Base-by-base conservation (phyloP, 2,329 filamentous ascomycete species). In the Neoscytalidium dimidiatum region DNA sequence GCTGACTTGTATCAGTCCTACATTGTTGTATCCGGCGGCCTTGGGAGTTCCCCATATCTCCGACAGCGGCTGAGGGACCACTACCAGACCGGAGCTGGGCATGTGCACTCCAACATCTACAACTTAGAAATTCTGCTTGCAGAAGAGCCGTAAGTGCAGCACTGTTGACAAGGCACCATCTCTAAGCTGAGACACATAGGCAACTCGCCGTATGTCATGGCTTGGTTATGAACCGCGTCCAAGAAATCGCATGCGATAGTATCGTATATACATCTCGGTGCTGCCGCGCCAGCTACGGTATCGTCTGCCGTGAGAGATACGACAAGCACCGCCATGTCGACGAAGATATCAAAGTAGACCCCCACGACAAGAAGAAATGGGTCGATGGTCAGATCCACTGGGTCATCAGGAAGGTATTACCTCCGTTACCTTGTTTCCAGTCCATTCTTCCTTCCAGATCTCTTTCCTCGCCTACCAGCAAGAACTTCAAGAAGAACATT, bases 171-270 rank as follows among this genome's bases (percentile, higher is more conserved):
- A n/a, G 17, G 9, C n/a, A 29, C 14, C n/a, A 29, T 29, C 23
- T 28, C 13, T n/a, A n/a, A n/a, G 4, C 19, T 14, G 23, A 26
- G 8, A 11, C 44, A 7, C 46, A 14, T 8, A 58, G 56, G 17
- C 80, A 83, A 52, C 77, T 84, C 0, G 80, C 83, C 11, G 81
- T 84, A 2, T 80, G 82, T 7, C 79, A 80, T 51, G 82, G 82
- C 0, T 70, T 84, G 8, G 76, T 84, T 3, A 73, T 80, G 3
- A 80, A 84, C 49, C 75, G 80, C 28, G 73, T 82, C 31, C 81
- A 83, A 63, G 78, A 73, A 43, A 72, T 80, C 17, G 77, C 75
- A 0, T 71, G 73, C 17, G 72, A 72, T 4, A 68, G 69, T 4
- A 67, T 80, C 0, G 78, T 83, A 4, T 71, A 83, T 29, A 56